Evolutionary conservation across 495 filamentous ascomycete genomes (phyloP).

Genomic region (Penicillium coprophilum): DNA sequence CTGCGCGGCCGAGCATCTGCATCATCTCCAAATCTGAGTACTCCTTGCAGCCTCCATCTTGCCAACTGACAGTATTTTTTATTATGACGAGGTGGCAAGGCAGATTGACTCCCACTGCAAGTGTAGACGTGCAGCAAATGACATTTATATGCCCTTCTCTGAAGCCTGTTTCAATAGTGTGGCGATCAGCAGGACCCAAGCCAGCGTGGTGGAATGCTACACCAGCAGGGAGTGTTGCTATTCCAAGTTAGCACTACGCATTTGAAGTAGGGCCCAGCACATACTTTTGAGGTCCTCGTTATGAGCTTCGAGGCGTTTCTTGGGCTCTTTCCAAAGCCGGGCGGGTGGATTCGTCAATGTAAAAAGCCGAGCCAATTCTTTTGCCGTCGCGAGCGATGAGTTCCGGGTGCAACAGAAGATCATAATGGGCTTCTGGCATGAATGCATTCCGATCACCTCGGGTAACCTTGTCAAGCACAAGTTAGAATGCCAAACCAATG

Average conservation of each 20-base stretch:
- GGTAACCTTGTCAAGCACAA: slow-evolving; percentile 53
- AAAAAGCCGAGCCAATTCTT: slow-evolving; percentile 68
- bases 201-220: slow-evolving; percentile 96
- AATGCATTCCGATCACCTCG: slow-evolving; percentile 72
- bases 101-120: slow-evolving; percentile 91
- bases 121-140: slow-evolving; percentile 93
- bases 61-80: slow-evolving; percentile 80
- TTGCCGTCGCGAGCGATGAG: slow-evolving; percentile 74
- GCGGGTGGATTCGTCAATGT: slow-evolving; percentile 52
- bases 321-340: slow-evolving; percentile 68
- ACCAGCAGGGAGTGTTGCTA: slow-evolving; percentile 62
- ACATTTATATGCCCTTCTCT: slow-evolving; percentile 75
- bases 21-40: slow-evolving; percentile 93
- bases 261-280: background rate
- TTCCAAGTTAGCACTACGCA: background rate
- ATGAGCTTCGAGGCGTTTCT: slow-evolving; percentile 51
- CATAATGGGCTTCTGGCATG: slow-evolving; percentile 81
- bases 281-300: slow-evolving; percentile 63
- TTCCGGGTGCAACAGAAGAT: slow-evolving; percentile 88
- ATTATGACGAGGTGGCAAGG: slow-evolving; percentile 92
- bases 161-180: slow-evolving; percentile 68
- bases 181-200: slow-evolving; percentile 68
- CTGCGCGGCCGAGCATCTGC: slow-evolving; percentile 97
- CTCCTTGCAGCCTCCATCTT: slow-evolving; percentile 64
- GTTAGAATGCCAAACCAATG: background rate